Evolutionary conservation across 306 rosid species (phyloP).

Genomic region (Cicer chorassanicum): DNA sequence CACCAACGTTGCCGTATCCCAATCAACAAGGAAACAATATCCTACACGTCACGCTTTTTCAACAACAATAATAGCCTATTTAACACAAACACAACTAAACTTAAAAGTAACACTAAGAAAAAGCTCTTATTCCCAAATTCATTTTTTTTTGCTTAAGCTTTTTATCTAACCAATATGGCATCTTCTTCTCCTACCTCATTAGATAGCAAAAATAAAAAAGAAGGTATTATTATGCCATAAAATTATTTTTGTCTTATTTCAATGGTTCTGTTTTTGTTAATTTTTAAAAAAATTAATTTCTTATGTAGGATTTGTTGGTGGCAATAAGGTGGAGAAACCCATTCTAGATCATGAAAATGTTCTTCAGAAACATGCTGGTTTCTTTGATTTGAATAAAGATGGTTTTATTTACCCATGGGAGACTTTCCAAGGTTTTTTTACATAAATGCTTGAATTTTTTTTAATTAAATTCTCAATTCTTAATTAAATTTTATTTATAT

Average conservation of each 20-base stretch:
- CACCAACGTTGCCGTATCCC: neutral
- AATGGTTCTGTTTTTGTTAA: neutral
- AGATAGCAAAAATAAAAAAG: neutral
- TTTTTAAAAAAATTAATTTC: neutral
- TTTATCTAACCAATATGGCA: neutral
- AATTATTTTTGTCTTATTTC: neutral
- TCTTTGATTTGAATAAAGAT: conserved; percentile 66
- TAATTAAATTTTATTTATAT: no score
- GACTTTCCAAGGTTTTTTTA: conserved; percentile 57
- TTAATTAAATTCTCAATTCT: no score
- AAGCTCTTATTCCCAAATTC: neutral
- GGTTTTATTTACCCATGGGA: conserved; percentile 79
- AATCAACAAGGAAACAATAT: neutral
- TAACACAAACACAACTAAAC: neutral
- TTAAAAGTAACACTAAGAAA: neutral
- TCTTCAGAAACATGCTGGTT: conserved; percentile 69
- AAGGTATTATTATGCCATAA: neutral
- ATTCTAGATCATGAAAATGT: conserved; percentile 40
- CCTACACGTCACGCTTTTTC: neutral
- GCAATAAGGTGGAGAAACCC: conserved; percentile 1
- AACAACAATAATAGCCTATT: neutral
- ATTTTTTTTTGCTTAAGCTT: neutral
- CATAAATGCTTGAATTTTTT: neutral
- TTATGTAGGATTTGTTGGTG: conserved; percentile 8
- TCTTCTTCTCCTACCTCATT: neutral